Evolutionary conservation across 495 filamentous ascomycete genomes (phyloP), one percentile per base, ranked within the genome.

Genomic region (Neurospora sp.): DNA sequence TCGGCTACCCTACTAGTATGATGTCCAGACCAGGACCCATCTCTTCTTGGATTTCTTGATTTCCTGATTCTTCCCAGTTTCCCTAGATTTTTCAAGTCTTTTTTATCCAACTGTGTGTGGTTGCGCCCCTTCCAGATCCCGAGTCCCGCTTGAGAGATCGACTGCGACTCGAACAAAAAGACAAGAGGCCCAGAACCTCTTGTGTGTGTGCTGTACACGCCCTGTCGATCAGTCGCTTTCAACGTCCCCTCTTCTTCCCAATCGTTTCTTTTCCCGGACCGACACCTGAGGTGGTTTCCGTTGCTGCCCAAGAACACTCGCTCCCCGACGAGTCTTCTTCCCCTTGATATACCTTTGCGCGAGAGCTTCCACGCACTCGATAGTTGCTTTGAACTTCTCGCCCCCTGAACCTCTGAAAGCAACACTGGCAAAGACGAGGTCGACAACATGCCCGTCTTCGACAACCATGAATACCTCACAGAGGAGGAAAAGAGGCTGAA

Each of bases 401-500:
- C 66, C 74, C 54, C 54, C 35, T 23, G n/a, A 18, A 31, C 39
- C 20, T n/a, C 71, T 40, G 39, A 37, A 35, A 69, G 20, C 71
- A 39, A 14, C 27, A 40, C 10, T 18, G 20, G 27, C 9, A 62
- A n/a, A 46, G 35, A 20, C 44, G 35, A 46, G 35, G 42, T n/a
- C 44, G 18, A 23, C 71, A 76, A 71, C 42, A 98, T 98, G 95
- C 94, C 97, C 75, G 86, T 95, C 77, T 90, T 94, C 76, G 94
- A 96, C 78, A 87, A 91, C 74, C 89, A 94, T 79, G 92, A 93
- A 77, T 93, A 93, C 80, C 86, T 93, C 79, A 92, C 91, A 71
- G 88, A 91, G 80, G 95, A 98, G 84, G 95, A 97, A 85, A 90
- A 90, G 81, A 89, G 95, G 39, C 85, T 98, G 75, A 91, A 91